Base-by-base conservation (phyloP, 805 yeast species). In the Saccharomycopsis capsularis region DNA sequence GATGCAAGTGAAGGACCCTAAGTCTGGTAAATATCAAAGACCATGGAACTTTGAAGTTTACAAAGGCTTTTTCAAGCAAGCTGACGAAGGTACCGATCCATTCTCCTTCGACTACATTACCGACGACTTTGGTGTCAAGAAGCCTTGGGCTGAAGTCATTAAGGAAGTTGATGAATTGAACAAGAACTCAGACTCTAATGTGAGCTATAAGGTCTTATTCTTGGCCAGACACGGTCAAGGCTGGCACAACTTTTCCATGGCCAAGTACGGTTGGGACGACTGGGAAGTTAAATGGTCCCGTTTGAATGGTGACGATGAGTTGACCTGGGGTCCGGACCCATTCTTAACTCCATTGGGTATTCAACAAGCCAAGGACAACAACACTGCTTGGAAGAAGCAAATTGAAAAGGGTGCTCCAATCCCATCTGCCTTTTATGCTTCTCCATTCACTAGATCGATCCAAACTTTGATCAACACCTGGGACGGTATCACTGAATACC, bases 211-310 rank as follows among this genome's bases (percentile, higher is more conserved):
- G 56, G 56, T 79, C 42, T 50, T 79, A 3, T 71, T 76, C 42
- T 67, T 76, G 47, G 81, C 82, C 9, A 69, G 88, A 59, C 88
- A 82, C 56, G 88, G 87, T 4, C 85, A 81, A 60, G 88, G 87
- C 0, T 75, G 64, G 58, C 89, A 82, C 54, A 82, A 82, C 56
- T 67, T 68, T 40, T 73, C 76, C 2, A 76, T 79, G 15, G 65
- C 63, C 21, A 70, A 74, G 51, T 79, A 78, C 56, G 86, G 86
- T 9, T 48, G 68, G 18, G 69, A 70, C 2, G 75, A 63, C n/a
- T 82, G 87, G 89, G 63, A 76, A 56, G 56, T 59, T 0, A 70
- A 79, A 50, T 80, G 81, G 80, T 69, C 78, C 4, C 63, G 64
- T 15, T 51, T 71, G 40, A 64, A 68, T 3, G 80, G 81, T 2